phyloP scores from a whole-genome alignment of 768 basidiomycete species.

The Tricholoma hemisulphureum region DNA sequence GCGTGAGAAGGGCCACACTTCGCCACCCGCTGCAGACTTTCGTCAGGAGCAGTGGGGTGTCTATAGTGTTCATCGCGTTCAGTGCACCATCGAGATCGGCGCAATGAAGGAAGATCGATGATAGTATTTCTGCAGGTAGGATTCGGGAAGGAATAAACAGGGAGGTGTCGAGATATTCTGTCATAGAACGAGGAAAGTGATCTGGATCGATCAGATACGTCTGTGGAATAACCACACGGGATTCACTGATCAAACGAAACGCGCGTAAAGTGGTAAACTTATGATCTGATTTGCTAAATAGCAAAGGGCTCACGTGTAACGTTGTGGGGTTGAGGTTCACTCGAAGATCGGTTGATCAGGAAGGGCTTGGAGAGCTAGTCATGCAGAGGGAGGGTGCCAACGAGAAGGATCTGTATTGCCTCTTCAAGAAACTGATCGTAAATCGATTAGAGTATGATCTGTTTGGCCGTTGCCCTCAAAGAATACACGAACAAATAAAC shows the following conservation, averaged over 20 bases:
- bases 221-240: not conserved
- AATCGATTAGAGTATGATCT: not conserved
- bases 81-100: conserved; percentile 30
- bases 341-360: conserved; percentile 16
- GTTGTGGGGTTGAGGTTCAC: not conserved
- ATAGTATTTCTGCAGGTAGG: conserved; percentile 39
- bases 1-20: conserved; percentile 37
- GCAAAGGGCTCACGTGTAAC: conserved; percentile 1
- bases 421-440: conserved; percentile 18
- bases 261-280: not conserved
- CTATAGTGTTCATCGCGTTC: conserved; percentile 35
- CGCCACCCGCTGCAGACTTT: conserved; percentile 42
- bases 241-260: conserved; percentile 3
- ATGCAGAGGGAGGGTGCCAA: conserved; percentile 11
- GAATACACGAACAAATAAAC: not conserved
- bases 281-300: not conserved
- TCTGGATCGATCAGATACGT: conserved; percentile 10
- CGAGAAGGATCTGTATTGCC: conserved; percentile 17
- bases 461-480: not conserved
- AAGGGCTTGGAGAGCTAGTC: conserved; percentile 2
- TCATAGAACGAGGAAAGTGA: conserved; percentile 1
- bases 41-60: conserved; percentile 38
- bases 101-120: conserved; percentile 42
- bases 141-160: conserved; percentile 7
- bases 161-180: conserved; percentile 4